These are phyloP conservation scores for Leptodontidium sp. DNA, from an alignment of 2,329 filamentous ascomycete species.

Conservation along the genomic window DNA sequence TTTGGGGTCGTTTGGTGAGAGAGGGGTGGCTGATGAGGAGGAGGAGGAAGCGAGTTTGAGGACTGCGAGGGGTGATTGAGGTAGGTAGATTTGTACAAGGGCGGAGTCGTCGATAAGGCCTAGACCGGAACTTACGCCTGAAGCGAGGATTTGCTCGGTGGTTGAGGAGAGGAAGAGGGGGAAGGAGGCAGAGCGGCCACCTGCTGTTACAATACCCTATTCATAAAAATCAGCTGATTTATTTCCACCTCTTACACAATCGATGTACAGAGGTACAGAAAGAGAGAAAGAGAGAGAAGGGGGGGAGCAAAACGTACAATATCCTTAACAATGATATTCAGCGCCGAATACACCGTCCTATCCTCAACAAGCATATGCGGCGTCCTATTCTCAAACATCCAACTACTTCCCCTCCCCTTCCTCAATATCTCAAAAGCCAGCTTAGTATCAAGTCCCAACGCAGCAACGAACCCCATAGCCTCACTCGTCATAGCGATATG, in stretches of 20 bases:
- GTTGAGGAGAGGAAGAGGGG: conserved; percentile 49
- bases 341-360: conserved; percentile 50
- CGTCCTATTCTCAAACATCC: conserved; percentile 65
- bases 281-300: background rate
- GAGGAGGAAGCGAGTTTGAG: conserved; percentile 35
- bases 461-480: conserved; percentile 65
- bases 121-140: conserved; percentile 34
- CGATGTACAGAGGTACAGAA: background rate
- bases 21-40: background rate
- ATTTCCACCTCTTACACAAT: background rate
- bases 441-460: conserved; percentile 59
- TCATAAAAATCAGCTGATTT: conserved; percentile 6
- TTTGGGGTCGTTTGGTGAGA: conserved; percentile 39
- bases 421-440: conserved; percentile 50
- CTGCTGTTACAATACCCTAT: conserved; percentile 45
- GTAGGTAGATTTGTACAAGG: conserved; percentile 38
- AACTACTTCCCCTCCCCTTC: conserved; percentile 47
- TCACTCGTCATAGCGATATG: conserved; percentile 69
- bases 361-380: conserved; percentile 61
- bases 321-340: conserved; percentile 50
- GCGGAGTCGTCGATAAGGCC: conserved; percentile 40
- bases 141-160: conserved; percentile 46
- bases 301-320: conserved; percentile 42
- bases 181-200: conserved; percentile 45
- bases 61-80: conserved; percentile 34